Evolutionary conservation across 306 rosid genomes (phyloP).

Genomic region (Fagus crenata): DNA sequence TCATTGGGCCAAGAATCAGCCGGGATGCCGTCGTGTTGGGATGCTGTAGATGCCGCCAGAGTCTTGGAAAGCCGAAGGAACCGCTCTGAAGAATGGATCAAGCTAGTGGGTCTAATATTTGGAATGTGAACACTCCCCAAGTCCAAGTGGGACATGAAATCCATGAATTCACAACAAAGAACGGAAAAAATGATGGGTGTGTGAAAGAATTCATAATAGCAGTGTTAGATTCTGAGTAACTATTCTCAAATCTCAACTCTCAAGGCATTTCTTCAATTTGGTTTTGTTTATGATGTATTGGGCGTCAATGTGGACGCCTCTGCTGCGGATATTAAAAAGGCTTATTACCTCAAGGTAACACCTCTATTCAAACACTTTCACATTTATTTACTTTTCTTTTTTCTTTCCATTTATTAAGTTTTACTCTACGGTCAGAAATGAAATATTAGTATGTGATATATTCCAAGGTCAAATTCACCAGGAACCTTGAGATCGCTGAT

Average conservation of each 20-base stretch:
- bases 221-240: not conserved
- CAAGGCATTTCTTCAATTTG: not conserved
- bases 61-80: no score
- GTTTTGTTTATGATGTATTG: conserved; percentile 38
- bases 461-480: no score
- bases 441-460: no score
- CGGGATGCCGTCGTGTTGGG: no score
- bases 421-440: no score
- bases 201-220: not conserved
- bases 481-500: no score
- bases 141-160: conserved; percentile 2
- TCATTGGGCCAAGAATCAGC: no score
- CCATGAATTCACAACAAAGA: not conserved
- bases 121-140: not conserved
- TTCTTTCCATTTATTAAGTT: not conserved
- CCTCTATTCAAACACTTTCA: not conserved
- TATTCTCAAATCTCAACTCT: not conserved
- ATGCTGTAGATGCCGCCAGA: no score
- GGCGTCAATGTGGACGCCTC: conserved; percentile 73
- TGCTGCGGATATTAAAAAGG: conserved; percentile 78
- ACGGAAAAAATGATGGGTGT: not conserved
- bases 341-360: conserved; percentile 80
- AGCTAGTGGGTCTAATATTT: not conserved
- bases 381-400: not conserved
- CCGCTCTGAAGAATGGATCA: not conserved